Percentiles rank a stretch among this genome's conserved stretches.
These are phyloP conservation scores for Arthrobotrys sinensis DNA, from an alignment of 2,329 filamentous ascomycete species.

Conservation along the genomic window DNA sequence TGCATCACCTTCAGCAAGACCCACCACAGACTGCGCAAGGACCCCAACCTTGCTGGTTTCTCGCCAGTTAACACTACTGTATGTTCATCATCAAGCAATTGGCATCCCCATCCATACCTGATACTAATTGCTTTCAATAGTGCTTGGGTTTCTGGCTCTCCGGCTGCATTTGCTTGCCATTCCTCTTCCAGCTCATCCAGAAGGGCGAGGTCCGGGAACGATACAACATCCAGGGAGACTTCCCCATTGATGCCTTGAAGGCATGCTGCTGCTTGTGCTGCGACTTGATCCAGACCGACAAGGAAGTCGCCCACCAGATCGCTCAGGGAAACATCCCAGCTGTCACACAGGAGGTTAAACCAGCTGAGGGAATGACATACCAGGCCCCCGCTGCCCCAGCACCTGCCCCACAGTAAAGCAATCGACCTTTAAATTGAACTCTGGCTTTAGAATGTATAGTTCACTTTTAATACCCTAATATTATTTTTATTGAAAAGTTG, in stretches of 20 bases:
- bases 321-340: constrained; percentile 50
- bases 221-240: constrained; percentile 72
- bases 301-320: constrained; percentile 59
- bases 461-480: constrained; percentile 58
- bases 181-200: constrained; percentile 71
- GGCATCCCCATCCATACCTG: not conserved
- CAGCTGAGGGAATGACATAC: constrained; percentile 52
- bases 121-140: constrained; percentile 19
- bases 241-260: constrained; percentile 71
- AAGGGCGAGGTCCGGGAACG: constrained; percentile 72
- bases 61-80: constrained; percentile 66
- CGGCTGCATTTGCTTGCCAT: constrained; percentile 55
- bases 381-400: constrained; percentile 31
- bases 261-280: constrained; percentile 74
- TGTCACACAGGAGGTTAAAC: constrained; percentile 51
- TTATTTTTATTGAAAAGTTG: constrained; percentile 42
- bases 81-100: constrained; percentile 17
- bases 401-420: constrained; percentile 40
- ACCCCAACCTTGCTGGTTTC: constrained; percentile 65
- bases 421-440: not conserved
- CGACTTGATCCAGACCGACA: constrained; percentile 73
- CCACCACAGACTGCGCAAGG: constrained; percentile 66
- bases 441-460: constrained; percentile 24
- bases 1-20: constrained; percentile 67
- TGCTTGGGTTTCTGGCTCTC: constrained; percentile 61